These are phyloP conservation scores for Cicer cuneatum DNA, from an alignment of 306 rosid genomes.

Conservation along the genomic window DNA sequence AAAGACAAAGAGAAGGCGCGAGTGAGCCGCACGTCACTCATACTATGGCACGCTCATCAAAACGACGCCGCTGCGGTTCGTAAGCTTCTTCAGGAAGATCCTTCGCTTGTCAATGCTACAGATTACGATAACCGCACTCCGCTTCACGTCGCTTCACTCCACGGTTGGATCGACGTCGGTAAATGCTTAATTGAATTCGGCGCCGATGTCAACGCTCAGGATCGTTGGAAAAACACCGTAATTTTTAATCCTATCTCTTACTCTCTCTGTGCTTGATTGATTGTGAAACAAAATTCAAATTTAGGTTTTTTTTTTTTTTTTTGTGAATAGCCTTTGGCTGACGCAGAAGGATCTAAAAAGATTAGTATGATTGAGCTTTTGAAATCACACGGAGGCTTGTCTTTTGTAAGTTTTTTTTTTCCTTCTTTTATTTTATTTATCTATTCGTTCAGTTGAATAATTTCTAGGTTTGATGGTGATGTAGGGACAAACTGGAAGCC, in stretches of 20 bases:
- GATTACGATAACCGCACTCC: slow-evolving; percentile 96
- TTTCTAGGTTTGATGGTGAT: slow-evolving; percentile 45
- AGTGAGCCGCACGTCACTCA: slow-evolving; percentile 88
- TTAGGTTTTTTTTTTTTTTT: slow-evolving; percentile 24
- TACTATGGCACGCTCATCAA: slow-evolving; percentile 96
- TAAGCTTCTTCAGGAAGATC: slow-evolving; percentile 97
- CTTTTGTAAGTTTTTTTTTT: slow-evolving; percentile 79
- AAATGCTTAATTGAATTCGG: slow-evolving; percentile 74
- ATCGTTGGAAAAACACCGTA: slow-evolving; percentile 98
- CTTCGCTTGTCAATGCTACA: slow-evolving; percentile 69
- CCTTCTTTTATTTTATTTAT: background rate
- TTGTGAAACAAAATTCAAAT: background rate
- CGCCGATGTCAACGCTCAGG: slow-evolving; percentile 96
- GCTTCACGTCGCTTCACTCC: slow-evolving; percentile 93
- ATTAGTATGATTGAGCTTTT: slow-evolving; percentile 69
- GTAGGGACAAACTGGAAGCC: slow-evolving; percentile 99
- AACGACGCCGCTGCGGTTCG: slow-evolving; percentile 84
- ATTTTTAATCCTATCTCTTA: background rate
- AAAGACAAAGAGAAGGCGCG: slow-evolving; percentile 81
- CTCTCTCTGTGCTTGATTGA: background rate
- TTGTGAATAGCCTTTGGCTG: slow-evolving; percentile 84
- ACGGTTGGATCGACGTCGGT: slow-evolving; percentile 94
- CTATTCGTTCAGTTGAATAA: background rate
- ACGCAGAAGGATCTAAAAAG: slow-evolving; percentile 94
- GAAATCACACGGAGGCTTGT: slow-evolving; percentile 81